A percentile compares a stretch with the other conserved stretches of the same genome.
These are phyloP conservation scores for Fraxinus velutina DNA, from an alignment of 305 asterid genomes.

Conservation along the genomic window DNA sequence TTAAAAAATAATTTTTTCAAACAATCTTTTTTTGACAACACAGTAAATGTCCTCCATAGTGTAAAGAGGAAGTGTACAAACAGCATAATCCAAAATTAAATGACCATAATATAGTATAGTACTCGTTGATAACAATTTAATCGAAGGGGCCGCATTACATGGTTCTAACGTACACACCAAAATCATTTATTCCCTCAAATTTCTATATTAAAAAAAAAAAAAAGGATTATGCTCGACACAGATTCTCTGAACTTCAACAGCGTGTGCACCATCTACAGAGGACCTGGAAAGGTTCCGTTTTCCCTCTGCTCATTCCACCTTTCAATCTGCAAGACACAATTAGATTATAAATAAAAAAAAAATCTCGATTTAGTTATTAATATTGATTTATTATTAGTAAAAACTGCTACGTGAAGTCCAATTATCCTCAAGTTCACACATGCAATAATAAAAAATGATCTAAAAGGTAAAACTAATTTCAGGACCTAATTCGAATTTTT, in stretches of 20 bases:
- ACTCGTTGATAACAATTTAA: not conserved
- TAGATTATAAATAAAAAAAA: not conserved
- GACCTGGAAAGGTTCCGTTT: conserved; percentile 51
- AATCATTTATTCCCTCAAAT: not conserved
- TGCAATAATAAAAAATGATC: not conserved
- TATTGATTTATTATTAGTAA: not conserved
- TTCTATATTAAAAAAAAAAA: not conserved
- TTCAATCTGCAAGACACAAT: conserved; percentile 33
- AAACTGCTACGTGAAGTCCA: not conserved
- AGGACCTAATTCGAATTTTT: not conserved
- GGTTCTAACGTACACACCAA: not conserved
- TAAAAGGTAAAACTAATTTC: not conserved
- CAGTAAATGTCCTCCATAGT: not conserved
- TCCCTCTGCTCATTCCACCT: conserved; percentile 57
- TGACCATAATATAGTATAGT: not conserved
- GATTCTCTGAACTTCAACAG: not conserved
- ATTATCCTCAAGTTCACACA: not conserved
- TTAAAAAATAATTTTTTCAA: not conserved
- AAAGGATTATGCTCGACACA: not conserved
- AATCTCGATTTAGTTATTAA: not conserved
- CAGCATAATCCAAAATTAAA: not conserved
- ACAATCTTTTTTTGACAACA: not conserved
- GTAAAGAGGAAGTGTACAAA: not conserved
- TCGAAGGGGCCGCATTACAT: not conserved
- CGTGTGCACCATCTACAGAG: conserved; percentile 30